phyloP scores from a whole-genome alignment of 768 basidiomycete genomes.

The Psilocybe cyanescens region DNA sequence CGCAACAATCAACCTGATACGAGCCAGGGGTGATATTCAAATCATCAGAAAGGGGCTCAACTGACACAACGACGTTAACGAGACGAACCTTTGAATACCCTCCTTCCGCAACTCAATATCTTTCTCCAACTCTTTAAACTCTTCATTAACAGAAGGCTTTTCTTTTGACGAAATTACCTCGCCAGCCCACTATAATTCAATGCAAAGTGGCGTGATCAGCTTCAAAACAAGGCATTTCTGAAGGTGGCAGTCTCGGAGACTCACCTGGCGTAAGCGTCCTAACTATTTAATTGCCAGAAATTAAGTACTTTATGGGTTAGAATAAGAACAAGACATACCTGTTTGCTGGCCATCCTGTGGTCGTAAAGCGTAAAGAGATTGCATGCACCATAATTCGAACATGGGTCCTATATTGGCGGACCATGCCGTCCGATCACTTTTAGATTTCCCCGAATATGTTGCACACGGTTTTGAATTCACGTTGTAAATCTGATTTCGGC shows the following conservation, averaged over 20 bases:
- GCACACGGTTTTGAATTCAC: no score
- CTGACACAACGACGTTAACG: background rate
- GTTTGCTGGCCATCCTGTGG: slow-evolving; percentile 64
- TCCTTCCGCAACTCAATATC: slow-evolving; percentile 83
- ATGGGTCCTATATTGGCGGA: slow-evolving; percentile 12
- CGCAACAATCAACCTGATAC: slow-evolving; percentile 67
- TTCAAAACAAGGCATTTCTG: slow-evolving; percentile 5
- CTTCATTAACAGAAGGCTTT: slow-evolving; percentile 77
- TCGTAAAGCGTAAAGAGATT: slow-evolving; percentile 11
- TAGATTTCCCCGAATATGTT: background rate
- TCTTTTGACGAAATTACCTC: slow-evolving; percentile 87
- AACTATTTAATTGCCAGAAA: slow-evolving; percentile 45
- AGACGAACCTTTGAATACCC: slow-evolving; percentile 66
- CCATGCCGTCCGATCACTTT: slow-evolving; percentile 18
- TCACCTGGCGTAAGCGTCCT: slow-evolving; percentile 78
- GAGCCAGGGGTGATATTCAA: background rate
- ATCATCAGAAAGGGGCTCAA: background rate
- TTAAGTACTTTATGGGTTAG: background rate
- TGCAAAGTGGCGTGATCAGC: slow-evolving; percentile 32
- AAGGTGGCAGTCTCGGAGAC: slow-evolving; percentile 32
- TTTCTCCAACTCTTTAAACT: slow-evolving; percentile 79
- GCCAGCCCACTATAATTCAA: slow-evolving; percentile 72
- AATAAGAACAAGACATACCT: slow-evolving; percentile 38
- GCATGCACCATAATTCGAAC: background rate
- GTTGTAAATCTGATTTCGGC: no score